phyloP scores from a whole-genome alignment of 345 rosid genomes.

The Populus deltoides region DNA sequence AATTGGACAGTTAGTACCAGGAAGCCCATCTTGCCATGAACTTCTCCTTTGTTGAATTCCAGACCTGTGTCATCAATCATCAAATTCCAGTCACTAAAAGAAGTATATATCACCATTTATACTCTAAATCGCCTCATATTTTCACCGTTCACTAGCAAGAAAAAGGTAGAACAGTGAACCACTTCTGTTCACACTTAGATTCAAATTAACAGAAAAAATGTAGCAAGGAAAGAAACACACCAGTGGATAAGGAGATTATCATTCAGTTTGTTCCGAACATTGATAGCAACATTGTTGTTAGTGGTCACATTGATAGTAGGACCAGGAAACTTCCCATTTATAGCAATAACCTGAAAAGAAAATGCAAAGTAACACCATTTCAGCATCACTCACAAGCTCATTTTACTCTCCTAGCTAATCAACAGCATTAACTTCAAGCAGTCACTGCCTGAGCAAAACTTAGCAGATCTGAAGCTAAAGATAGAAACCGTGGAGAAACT shows the following conservation, averaged over 20 bases:
- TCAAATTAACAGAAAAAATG: not conserved
- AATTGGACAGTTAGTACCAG: constrained; percentile 93
- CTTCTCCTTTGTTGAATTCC: constrained; percentile 94
- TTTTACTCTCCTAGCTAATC: constrained; percentile 7
- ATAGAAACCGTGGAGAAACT: constrained; percentile 33
- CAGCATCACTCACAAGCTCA: constrained; percentile 9
- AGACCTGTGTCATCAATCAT: constrained; percentile 43
- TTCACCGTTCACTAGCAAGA: not conserved
- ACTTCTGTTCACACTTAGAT: not conserved
- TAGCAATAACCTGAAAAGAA: constrained; percentile 80
- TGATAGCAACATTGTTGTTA: constrained; percentile 75
- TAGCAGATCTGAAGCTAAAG: constrained; percentile 49
- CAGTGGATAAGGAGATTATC: constrained; percentile 83
- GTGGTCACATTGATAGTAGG: constrained; percentile 89
- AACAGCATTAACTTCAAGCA: constrained; percentile 2
- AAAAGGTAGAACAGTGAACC: not conserved
- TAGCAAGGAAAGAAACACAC: constrained; percentile 34
- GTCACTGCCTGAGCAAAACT: constrained; percentile 12
- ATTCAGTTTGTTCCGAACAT: constrained; percentile 86
- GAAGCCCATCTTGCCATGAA: constrained; percentile 98
- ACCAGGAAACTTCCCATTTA: constrained; percentile 88
- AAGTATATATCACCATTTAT: not conserved
- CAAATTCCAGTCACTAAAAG: constrained; percentile 1
- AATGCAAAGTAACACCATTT: constrained; percentile 20
- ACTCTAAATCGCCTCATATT: not conserved